A percentile compares a stretch with the other conserved stretches of the same genome.
phyloP scores from a whole-genome alignment of 345 rosid genomes.

The Lepidium aucheri region DNA sequence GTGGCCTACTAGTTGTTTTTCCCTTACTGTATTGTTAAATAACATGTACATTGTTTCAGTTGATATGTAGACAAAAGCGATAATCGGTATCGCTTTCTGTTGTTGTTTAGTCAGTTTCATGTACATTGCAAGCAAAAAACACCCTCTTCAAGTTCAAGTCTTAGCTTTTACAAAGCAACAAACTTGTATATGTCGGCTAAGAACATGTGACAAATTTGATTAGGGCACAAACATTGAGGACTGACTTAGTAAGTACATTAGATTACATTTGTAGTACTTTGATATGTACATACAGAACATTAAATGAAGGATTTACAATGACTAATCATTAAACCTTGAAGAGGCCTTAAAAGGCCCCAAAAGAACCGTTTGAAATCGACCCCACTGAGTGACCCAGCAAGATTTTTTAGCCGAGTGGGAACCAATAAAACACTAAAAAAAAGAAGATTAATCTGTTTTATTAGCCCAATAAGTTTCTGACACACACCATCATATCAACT shows the following conservation, averaged over 20 bases:
- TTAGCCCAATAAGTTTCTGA: slow-evolving; percentile 14
- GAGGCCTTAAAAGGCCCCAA: slow-evolving; percentile 20
- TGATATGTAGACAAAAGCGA: slow-evolving; percentile 2
- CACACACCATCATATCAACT: slow-evolving; percentile 12
- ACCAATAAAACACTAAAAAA: background rate
- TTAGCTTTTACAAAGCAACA: background rate
- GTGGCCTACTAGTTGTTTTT: background rate
- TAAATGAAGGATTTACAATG: background rate
- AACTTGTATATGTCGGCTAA: background rate
- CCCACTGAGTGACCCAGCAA: slow-evolving; percentile 6
- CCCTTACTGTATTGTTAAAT: background rate
- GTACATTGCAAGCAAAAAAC: slow-evolving; percentile 13
- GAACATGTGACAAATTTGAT: background rate
- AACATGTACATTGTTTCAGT: slow-evolving; percentile 25
- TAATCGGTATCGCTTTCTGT: slow-evolving; percentile 7
- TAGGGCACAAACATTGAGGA: background rate
- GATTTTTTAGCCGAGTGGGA: background rate
- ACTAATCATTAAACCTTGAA: background rate
- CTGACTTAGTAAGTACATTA: background rate
- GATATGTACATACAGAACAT: background rate
- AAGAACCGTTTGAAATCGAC: background rate
- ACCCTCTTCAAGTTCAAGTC: background rate
- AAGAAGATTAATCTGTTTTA: background rate
- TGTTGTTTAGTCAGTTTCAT: slow-evolving; percentile 24
- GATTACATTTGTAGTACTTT: background rate